Evolutionary conservation across 2,329 filamentous ascomycete genomes (phyloP).

Genomic region (Penicillium sp.): DNA sequence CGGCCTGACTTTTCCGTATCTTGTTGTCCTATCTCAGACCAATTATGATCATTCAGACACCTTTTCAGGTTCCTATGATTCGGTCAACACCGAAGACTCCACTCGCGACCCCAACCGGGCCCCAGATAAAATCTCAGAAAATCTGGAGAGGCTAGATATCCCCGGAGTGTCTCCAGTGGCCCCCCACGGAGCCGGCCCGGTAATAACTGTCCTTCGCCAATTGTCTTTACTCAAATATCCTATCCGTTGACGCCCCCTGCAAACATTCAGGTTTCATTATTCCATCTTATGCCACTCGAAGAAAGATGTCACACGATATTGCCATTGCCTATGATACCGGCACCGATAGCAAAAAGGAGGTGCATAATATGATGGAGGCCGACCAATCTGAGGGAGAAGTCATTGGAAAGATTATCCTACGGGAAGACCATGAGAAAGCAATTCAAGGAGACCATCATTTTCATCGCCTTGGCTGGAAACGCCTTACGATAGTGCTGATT

Average conservation of each 20-base stretch:
- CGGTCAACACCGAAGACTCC: not conserved
- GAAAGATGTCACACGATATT: conserved; percentile 1
- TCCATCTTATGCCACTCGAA: not conserved
- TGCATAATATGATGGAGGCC: not conserved
- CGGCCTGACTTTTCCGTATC: not conserved
- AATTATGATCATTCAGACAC: not conserved
- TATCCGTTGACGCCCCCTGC: not conserved
- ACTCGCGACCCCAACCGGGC: not conserved
- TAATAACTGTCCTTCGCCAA: not conserved
- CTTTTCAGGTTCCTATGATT: not conserved
- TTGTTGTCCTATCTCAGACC: not conserved
- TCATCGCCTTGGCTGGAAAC: conserved; percentile 53
- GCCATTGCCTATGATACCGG: not conserved
- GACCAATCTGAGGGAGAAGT: conserved; percentile 3
- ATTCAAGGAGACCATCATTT: conserved; percentile 3
- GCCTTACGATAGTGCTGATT: conserved; percentile 54
- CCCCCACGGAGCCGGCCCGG: conserved; percentile 2
- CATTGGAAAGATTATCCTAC: not conserved
- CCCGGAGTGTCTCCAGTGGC: not conserved
- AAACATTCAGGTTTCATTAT: too few relatives aligned
- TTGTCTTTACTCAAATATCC: not conserved
- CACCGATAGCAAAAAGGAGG: not conserved
- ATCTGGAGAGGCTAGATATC: conserved; percentile 1
- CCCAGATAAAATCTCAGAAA: conserved; percentile 1
- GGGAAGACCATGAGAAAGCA: not conserved